Percentiles rank a stretch among this genome's conserved stretches.
phyloP scores from a whole-genome alignment of 2,329 filamentous ascomycete genomes.

The Sporothrix inflata region DNA sequence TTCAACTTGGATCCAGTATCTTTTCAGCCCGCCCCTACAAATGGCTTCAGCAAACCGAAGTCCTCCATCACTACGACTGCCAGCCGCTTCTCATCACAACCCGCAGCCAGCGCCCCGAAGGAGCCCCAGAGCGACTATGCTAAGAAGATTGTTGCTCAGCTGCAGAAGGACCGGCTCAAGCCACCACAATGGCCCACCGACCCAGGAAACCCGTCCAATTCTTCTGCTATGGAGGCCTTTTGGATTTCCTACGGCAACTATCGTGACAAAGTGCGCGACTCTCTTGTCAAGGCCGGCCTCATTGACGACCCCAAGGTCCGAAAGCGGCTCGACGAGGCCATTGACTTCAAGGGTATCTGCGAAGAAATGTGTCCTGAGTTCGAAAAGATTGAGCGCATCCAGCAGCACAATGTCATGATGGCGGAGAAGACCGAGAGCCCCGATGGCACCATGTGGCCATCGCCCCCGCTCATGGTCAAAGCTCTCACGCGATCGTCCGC shows the following conservation, averaged over 20 bases:
- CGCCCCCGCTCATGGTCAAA: slow-evolving; percentile 64
- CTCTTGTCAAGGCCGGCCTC: slow-evolving; percentile 61
- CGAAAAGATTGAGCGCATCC: slow-evolving; percentile 65
- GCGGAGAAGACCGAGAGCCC: slow-evolving; percentile 55
- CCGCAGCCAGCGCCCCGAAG: background rate
- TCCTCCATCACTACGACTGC: background rate
- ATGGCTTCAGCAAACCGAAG: slow-evolving; percentile 13
- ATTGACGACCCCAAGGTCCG: slow-evolving; percentile 68
- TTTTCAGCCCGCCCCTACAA: background rate
- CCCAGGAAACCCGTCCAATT: slow-evolving; percentile 56
- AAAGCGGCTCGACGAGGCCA: slow-evolving; percentile 64
- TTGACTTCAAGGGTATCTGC: slow-evolving; percentile 69
- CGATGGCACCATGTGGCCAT: slow-evolving; percentile 49
- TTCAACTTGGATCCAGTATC: slow-evolving; percentile 24
- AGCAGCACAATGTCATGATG: slow-evolving; percentile 60
- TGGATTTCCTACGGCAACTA: slow-evolving; percentile 61
- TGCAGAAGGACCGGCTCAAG: slow-evolving; percentile 58
- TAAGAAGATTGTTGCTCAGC: slow-evolving; percentile 54
- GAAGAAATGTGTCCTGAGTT: slow-evolving; percentile 72
- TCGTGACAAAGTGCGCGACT: slow-evolving; percentile 58
- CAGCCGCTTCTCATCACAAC: background rate
- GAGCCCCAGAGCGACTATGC: slow-evolving; percentile 44
- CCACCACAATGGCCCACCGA: slow-evolving; percentile 60
- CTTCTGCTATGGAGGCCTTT: slow-evolving; percentile 57
- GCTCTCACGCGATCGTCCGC: slow-evolving; percentile 69